Evolutionary conservation across 2,329 filamentous ascomycete species (phyloP).

Genomic region (Chaetomium globosum): DNA sequence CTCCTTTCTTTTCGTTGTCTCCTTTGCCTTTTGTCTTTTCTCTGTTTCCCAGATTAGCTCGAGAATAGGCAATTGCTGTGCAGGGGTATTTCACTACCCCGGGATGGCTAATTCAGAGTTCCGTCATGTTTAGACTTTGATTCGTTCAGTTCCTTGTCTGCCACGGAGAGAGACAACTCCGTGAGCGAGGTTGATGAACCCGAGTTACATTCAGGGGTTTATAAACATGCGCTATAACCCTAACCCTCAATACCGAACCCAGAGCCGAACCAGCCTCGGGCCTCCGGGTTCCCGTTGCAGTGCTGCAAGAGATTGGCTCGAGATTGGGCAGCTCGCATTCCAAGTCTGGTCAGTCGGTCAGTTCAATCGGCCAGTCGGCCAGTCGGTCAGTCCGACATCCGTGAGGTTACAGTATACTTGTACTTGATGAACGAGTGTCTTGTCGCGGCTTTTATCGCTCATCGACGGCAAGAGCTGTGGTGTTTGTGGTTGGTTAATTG

Average conservation of each 20-base stretch:
- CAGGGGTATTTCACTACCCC: neutral
- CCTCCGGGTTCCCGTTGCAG: neutral
- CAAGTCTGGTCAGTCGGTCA: neutral
- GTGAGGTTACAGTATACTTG: neutral
- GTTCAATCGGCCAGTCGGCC: no score
- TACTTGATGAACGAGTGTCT: neutral
- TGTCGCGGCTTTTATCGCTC: slow-evolving; percentile 6
- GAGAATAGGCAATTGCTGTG: neutral
- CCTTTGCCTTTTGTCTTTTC: neutral
- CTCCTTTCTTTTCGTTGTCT: neutral
- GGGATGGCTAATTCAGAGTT: neutral
- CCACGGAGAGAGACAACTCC: neutral
- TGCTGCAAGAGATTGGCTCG: neutral
- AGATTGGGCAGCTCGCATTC: slow-evolving; percentile 3
- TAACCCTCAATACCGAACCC: neutral
- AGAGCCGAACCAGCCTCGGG: neutral
- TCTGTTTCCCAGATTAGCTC: neutral
- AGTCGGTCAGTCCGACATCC: neutral
- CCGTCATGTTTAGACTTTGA: neutral
- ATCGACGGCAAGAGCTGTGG: neutral
- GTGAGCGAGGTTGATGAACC: neutral
- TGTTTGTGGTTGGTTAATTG: neutral
- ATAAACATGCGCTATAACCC: neutral
- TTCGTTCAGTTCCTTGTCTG: neutral
- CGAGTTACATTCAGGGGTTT: neutral